Base-by-base conservation (phyloP, 371 early-diverging fungal species). In the Syncephalastrum racemosum region DNA sequence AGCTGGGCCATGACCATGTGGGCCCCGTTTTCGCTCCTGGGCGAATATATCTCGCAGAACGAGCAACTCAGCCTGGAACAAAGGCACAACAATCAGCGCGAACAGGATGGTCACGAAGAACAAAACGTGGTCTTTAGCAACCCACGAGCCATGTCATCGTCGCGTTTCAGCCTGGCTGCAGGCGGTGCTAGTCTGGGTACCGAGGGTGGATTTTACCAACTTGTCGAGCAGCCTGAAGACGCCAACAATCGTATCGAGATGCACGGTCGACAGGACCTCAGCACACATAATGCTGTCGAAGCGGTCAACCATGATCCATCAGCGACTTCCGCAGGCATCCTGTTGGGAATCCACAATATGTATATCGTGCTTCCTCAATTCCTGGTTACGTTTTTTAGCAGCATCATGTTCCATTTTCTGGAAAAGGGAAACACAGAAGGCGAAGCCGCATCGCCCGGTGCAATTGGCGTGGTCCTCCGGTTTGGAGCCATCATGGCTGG, bases 321-420 rank as follows among this genome's bases (percentile, higher is more conserved):
- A 31, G 19, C 25, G 24, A 40, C 79, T 0, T 82, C 84, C 4
- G 90, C 95, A 4, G 97, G 97, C 7, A 82, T 90, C 3, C 70
- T 95, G 3, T 71, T 97, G 13, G 98, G 97, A 0, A 94, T 96
- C 47, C 96, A 95, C 66, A 97, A 97, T 68, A 87, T 95, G 69
- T 95, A 91, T 59, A 88, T 97, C 56, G 95, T 95, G 3, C 54
- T 95, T 5, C 98, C 98, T 4, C 98, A 97, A 63, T 91, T 97
- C 55, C 64, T 95, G 2, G 88, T 86, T 41, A 89, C 87, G 2
- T 86, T 90, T 58, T 66, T 84, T 50, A 85, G 82, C 60, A 86
- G 88, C 53, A 57, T 94, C 24, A 63, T 97, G 19, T 95, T 92
- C 75, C 80, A 85, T 3, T 63, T 83, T 10, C 58, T 86, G 20